Conservation (phyloP, 495 filamentous ascomycete species). For the Opeltia flavorubescens region DNA sequence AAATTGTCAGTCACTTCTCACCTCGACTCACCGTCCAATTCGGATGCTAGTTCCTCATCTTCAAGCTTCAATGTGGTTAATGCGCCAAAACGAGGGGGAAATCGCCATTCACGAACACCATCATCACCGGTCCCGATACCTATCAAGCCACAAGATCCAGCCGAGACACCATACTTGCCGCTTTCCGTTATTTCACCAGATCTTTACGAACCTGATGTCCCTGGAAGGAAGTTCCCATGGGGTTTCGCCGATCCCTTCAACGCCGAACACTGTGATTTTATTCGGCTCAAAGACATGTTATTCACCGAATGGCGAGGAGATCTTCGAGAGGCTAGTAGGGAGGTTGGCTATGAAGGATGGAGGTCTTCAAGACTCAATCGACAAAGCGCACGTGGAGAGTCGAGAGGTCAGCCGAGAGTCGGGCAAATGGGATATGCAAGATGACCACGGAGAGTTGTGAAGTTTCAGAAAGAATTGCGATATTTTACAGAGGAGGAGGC, state of each 20-base stretch:
- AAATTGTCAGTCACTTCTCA: slow-evolving; percentile 13
- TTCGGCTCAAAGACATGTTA: slow-evolving; percentile 76
- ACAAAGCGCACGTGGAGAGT: slow-evolving; percentile 4
- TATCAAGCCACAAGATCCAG: background rate
- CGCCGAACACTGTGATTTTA: slow-evolving; percentile 83
- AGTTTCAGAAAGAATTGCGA: background rate
- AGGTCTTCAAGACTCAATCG: slow-evolving; percentile 55
- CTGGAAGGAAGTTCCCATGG: slow-evolving; percentile 88
- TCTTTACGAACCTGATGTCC: slow-evolving; percentile 60
- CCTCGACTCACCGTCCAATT: slow-evolving; percentile 16
- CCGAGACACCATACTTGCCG: slow-evolving; percentile 43
- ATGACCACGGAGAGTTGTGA: background rate
- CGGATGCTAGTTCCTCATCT: slow-evolving; percentile 29
- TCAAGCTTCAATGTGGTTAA: slow-evolving; percentile 26
- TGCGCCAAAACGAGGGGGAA: slow-evolving; percentile 22
- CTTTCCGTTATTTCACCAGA: slow-evolving; percentile 92
- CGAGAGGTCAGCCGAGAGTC: slow-evolving; percentile 15
- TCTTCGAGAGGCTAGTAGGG: slow-evolving; percentile 78
- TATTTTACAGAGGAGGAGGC: background rate
- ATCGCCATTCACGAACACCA: slow-evolving; percentile 26
- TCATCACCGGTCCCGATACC: slow-evolving; percentile 5
- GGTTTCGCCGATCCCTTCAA: slow-evolving; percentile 91
- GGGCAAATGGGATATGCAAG: slow-evolving; percentile 3
- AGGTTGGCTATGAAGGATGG: slow-evolving; percentile 96
- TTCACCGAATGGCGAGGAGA: slow-evolving; percentile 90